Percentiles rank a stretch among this genome's conserved stretches.
Evolutionary conservation across 2,329 filamentous ascomycete species (phyloP).

Genomic region (Diaporthe australafricana): DNA sequence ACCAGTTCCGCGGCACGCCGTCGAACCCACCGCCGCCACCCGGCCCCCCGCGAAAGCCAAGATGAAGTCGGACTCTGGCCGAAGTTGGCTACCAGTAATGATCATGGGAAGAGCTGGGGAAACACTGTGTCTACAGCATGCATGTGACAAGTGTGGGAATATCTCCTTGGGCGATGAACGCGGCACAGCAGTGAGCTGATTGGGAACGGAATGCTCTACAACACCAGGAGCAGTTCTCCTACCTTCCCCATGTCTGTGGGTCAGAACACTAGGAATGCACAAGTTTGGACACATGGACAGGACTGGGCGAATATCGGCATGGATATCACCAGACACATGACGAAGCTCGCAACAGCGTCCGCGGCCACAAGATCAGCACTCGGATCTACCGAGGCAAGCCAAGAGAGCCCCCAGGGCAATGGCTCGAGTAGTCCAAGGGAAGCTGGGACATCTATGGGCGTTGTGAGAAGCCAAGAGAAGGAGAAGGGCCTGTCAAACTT

Average conservation of each 20-base stretch:
- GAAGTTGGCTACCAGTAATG: not conserved
- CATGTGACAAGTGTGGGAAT: not conserved
- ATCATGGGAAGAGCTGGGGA: rapidly evolving
- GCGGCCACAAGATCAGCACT: not conserved
- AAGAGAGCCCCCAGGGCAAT: not conserved
- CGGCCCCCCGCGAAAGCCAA: constrained; percentile 29
- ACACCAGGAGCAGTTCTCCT: not conserved
- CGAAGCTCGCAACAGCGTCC: not conserved
- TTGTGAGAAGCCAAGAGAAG: not conserved
- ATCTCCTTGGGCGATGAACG: no score
- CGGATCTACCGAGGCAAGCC: not conserved
- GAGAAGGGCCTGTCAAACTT: no score
- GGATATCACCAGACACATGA: no score
- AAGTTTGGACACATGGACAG: rapidly evolving
- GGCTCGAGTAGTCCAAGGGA: not conserved
- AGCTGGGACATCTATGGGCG: no score
- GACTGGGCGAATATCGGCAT: not conserved
- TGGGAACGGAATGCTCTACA: not conserved
- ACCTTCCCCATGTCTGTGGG: not conserved
- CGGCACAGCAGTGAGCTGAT: not conserved
- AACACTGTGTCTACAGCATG: rapidly evolving
- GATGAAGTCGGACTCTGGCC: not conserved
- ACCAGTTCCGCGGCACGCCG: constrained; percentile 60
- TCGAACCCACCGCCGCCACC: constrained; percentile 48
- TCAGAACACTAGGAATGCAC: not conserved